Percentiles rank a stretch among this genome's conserved stretches.
These are phyloP conservation scores for Xanthoceras sorbifolium DNA, from an alignment of 345 rosid species.

Conservation along the genomic window DNA sequence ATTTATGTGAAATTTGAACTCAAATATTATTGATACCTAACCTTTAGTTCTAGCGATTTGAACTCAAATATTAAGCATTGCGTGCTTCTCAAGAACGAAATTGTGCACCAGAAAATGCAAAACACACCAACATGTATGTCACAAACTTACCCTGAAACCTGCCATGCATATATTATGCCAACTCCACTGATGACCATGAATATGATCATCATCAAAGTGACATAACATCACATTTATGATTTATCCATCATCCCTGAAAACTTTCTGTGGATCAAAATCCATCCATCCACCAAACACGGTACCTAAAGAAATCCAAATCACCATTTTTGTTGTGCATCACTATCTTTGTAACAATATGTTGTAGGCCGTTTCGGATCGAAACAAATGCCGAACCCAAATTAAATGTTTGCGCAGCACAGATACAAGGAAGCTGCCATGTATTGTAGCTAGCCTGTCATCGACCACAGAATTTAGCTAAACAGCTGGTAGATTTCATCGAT, in stretches of 20 bases:
- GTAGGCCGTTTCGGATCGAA: too few relatives aligned
- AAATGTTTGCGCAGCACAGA: slow-evolving; percentile 2
- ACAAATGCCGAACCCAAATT: slow-evolving; percentile 12
- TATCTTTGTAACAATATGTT: slow-evolving; percentile 5
- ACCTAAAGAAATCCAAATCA: slow-evolving; percentile 8
- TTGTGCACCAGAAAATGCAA: too few relatives aligned
- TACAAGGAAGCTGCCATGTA: too few relatives aligned
- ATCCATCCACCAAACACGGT: neutral
- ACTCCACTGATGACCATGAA: slow-evolving; percentile 21
- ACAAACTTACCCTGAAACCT: too few relatives aligned
- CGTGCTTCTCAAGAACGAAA: too few relatives aligned
- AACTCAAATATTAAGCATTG: too few relatives aligned
- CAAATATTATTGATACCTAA: too few relatives aligned
- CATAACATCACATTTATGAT: slow-evolving; percentile 5
- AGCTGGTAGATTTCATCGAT: neutral
- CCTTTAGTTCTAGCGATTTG: too few relatives aligned
- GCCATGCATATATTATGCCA: slow-evolving; percentile 2
- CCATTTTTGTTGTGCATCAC: slow-evolving; percentile 25
- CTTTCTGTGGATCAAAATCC: slow-evolving; percentile 27
- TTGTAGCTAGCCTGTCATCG: neutral
- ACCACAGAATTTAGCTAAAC: slow-evolving; percentile 26
- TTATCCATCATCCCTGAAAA: slow-evolving; percentile 11
- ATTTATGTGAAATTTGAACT: too few relatives aligned
- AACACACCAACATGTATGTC: too few relatives aligned
- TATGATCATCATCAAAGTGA: too few relatives aligned